Conservation (phyloP, 805 yeast genomes). For the Saccharomycopsis fibuligera region DNA sequence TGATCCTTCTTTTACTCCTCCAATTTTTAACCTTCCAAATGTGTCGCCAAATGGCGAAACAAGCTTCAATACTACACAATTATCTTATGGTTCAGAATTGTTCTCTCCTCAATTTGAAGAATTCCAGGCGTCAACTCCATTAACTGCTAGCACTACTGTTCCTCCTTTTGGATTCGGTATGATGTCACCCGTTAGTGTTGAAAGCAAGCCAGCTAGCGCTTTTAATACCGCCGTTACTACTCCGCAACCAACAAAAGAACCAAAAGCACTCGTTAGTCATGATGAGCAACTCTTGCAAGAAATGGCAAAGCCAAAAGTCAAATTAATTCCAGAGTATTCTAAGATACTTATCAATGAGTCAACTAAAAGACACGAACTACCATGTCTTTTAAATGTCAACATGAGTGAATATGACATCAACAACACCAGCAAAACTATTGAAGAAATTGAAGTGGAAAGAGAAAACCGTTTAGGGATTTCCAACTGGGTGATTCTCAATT, state of each 20-base stretch:
- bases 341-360: conserved; percentile 5
- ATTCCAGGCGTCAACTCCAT: background rate
- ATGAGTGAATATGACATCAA: conserved; percentile 11
- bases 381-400: conserved; percentile 16
- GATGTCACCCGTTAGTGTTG: background rate
- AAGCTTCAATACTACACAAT: too few species aligned
- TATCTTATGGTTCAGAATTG: too few species aligned
- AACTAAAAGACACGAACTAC: conserved; percentile 4
- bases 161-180: background rate
- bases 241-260: conserved; percentile 5
- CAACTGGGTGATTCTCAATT: conserved; percentile 10
- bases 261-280: conserved; percentile 3
- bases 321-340: conserved; percentile 13
- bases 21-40: too few species aligned
- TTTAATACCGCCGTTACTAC: background rate
- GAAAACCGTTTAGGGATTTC: conserved; percentile 7
- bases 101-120: background rate
- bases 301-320: conserved; percentile 13
- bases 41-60: too few species aligned
- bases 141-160: background rate
- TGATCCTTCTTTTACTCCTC: background rate
- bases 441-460: conserved; percentile 12
- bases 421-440: conserved; percentile 1
- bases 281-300: conserved; percentile 15
- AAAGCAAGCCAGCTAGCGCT: too few species aligned